Base-by-base conservation (phyloP, 768 basidiomycete genomes). In the Lactarius evosmus region DNA sequence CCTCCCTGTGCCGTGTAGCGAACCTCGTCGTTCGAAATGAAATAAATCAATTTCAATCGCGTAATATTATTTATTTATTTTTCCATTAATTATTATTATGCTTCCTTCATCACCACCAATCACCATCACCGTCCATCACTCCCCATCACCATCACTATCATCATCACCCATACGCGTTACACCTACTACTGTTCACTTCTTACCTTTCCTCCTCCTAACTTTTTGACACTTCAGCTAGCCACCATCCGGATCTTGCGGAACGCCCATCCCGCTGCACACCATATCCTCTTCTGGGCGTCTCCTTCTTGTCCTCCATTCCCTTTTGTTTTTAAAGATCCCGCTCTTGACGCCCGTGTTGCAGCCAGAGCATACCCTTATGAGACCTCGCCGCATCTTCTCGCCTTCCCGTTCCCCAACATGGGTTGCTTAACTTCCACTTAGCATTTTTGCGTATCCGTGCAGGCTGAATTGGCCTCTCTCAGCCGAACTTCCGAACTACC, bases 81-180 rank as follows among this genome's bases (percentile, higher is more conserved):
- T 56, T 30, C 29, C n/a, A 38, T 27, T n/a, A 25, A 17, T 11
- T n/a, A 34, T 19, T 41, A 19, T 29, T n/a, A 17, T 36, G 29
- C 27, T 25, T 36, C 16, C 16, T 19, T 3, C 22, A 22, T 25
- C 38, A 22, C 17, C 44, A 44, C 30, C 57, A 58, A 49, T 14
- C 52, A 34, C 30, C 33, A 30, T 36, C 49, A 11, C 27, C 58
- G 33, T 40, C 61, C n/a, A 40, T 19, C 30, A 51, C n/a, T 25
- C 33, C 25, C 33, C 46, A 50, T 27, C 49, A 50, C 19, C 49
- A 51, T 17, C 17, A 19, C n/a, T 7, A 34, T 11, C 54, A 16
- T 50, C 49, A 52, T 19, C 62, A 52, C 53, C 33, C 41, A 54
- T 58, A 63, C 63, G 58, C 57, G 57, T 63, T 63, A 63, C 62